Evolutionary conservation across 495 filamentous ascomycete species (phyloP), one percentile per base, ranked within the genome.

Genomic region (Tetracladium setigerum): DNA sequence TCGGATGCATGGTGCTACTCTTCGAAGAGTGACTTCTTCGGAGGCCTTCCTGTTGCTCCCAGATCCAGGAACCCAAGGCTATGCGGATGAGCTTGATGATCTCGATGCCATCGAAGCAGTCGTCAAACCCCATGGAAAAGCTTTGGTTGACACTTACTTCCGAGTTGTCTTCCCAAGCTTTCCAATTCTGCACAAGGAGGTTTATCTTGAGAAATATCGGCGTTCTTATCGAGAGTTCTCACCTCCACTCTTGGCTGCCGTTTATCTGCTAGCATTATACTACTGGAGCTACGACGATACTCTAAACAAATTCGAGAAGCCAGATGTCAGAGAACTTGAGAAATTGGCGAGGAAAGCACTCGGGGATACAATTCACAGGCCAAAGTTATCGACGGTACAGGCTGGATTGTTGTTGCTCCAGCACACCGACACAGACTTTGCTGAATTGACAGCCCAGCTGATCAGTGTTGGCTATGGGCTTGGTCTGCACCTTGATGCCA

Each of bases 381-480:
- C 91, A 1, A 95, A 91, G 52, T 75, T 96, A n/a, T 90, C 91
- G 14, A 91, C 89, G 1, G 78, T 98, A 14, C 92, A 98, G 61
- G 89, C 89, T 4, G 91, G 90, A 8, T 68, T 98, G 37, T 63
- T 98, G 31, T 71, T 98, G n/a, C 82, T 91, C 50, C 89, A 98
- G 55, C 81, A 88, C 36, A 88, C 88, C 13, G 85, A 89, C 27
- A 75, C 88, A 0, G 86, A 89, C 53, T 84, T 87, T 13, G 87
- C 88, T 65, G 83, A 85, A 0, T 67, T 94, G 48, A 96, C 90
- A 17, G 84, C 87, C 0, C 90, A 95, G 60, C 68, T 91, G 2
- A 77, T 94, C 4, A 84, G 84, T 22, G 73, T 89, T 31, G 84
- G 76, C 9, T 84, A 91, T 61, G 84, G 87, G 55, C 75, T 95